phyloP scores from a whole-genome alignment of 2,329 filamentous ascomycete genomes.

The Penicillium sp. region DNA sequence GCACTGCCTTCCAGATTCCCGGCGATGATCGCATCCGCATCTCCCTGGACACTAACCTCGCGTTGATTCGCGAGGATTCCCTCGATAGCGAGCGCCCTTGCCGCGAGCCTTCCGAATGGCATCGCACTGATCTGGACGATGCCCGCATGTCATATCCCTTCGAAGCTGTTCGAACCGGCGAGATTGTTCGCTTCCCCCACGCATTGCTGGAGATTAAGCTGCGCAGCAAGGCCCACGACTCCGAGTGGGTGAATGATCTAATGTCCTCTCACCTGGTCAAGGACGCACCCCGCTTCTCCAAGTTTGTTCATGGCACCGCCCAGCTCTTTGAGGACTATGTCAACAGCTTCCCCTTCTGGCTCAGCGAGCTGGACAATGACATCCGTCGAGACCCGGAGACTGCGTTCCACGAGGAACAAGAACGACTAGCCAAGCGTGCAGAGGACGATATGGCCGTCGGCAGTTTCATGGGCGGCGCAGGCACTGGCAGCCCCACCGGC shows the following conservation, averaged over 20 bases:
- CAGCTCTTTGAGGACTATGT: slow-evolving; percentile 93
- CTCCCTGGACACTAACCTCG: slow-evolving; percentile 88
- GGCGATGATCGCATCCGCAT: slow-evolving; percentile 87
- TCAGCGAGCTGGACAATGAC: slow-evolving; percentile 86
- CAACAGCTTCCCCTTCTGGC: slow-evolving; percentile 95
- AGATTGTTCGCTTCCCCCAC: slow-evolving; percentile 87
- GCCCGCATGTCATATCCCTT: slow-evolving; percentile 84
- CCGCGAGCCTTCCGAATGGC: slow-evolving; percentile 86
- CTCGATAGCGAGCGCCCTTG: slow-evolving; percentile 84
- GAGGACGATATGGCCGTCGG: slow-evolving; percentile 90
- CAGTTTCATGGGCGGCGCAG: slow-evolving; percentile 70
- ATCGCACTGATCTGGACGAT: slow-evolving; percentile 85
- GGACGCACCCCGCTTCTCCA: slow-evolving; percentile 86
- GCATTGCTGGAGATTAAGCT: slow-evolving; percentile 92
- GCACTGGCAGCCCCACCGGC: slow-evolving; percentile 35
- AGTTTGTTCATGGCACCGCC: slow-evolving; percentile 92
- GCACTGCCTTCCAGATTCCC: slow-evolving; percentile 95
- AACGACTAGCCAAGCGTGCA: slow-evolving; percentile 74
- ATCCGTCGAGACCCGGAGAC: slow-evolving; percentile 90
- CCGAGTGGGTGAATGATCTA: slow-evolving; percentile 86
- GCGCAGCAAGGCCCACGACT: slow-evolving; percentile 62
- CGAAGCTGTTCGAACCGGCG: slow-evolving; percentile 81
- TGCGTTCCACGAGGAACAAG: slow-evolving; percentile 89
- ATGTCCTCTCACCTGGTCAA: slow-evolving; percentile 93
- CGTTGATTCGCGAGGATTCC: slow-evolving; percentile 75